Evolutionary conservation across 1,284 basidiomycete genomes (phyloP), one percentile per base, ranked within the genome.

Genomic region (Trichosporon sp.): DNA sequence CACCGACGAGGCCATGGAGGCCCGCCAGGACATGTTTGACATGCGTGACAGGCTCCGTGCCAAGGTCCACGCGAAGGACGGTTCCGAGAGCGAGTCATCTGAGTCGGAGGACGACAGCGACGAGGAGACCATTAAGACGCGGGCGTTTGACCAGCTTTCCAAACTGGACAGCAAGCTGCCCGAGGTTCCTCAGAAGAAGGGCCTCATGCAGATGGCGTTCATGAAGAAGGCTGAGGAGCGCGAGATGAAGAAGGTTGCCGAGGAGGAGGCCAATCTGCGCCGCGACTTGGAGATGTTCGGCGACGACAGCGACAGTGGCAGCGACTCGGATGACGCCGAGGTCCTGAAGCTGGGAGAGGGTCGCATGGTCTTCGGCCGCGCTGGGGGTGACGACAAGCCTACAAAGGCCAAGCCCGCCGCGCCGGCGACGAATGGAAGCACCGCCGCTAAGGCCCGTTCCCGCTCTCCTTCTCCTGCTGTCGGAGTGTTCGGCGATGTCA

Each of bases 141-240:
- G 84, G 14, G 92, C 91, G 2, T 93, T 93, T 75, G 89, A 93
- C 51, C 92, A 94, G 84, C 85, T 94, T 19, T 84, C 84, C 40
- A 80, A 81, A 48, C 79, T 92, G 31, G 83, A 87, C 54, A 81
- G 81, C 21, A 83, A 85, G 11, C 76, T 78, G 35, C 74, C 71
- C 7, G 84, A 78, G 16, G n/a, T 46, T n/a, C 77, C 68, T 12
- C 79, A 76, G 11, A 80, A 80, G 73, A 89, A 90, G 78, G 86
- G 86, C 14, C 87, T 96, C 11, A 91, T 95, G 82, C 87, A 89
- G 76, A 96, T 97, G 94, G 95, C 95, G 84, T 97, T 97, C 83
- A 97, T 97, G 95, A 90, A 91, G 81, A 91, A 94, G 72, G 94
- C 92, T 0, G 90, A 91, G 84, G 89, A 89, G 12, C 87, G 92